Conservation (phyloP, 1,139 yeast genomes). For the Candida sp. region DNA sequence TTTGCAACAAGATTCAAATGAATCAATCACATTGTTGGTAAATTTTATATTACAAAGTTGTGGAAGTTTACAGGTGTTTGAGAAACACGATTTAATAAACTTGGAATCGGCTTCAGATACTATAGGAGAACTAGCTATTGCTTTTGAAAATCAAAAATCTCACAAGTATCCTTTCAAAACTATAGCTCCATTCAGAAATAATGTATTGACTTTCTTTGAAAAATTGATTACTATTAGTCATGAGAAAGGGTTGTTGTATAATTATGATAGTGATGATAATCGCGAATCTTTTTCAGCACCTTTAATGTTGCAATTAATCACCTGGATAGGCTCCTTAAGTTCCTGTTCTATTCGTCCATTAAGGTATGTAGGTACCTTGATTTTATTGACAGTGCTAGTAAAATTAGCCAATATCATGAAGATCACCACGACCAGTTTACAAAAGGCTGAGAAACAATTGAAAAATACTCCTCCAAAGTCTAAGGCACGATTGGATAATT, state of each 20-base stretch:
- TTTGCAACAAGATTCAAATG: constrained; percentile 37
- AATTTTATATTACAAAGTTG: constrained; percentile 68
- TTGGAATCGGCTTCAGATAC: constrained; percentile 76
- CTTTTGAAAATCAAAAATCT: constrained; percentile 58
- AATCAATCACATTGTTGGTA: constrained; percentile 51
- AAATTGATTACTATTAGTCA: constrained; percentile 52
- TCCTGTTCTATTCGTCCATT: constrained; percentile 70
- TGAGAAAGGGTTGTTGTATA: constrained; percentile 63
- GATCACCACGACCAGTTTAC: constrained; percentile 38
- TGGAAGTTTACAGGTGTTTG: constrained; percentile 67
- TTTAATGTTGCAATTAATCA: constrained; percentile 56
- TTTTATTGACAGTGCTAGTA: constrained; percentile 59
- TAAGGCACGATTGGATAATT: constrained; percentile 33
- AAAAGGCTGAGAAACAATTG: constrained; percentile 44
- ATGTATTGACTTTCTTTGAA: constrained; percentile 54
- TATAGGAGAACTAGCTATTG: constrained; percentile 64
- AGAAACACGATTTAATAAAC: constrained; percentile 74
- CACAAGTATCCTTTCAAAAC: constrained; percentile 66
- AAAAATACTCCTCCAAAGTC: constrained; percentile 18
- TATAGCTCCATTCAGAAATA: constrained; percentile 42
- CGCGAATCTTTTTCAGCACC: constrained; percentile 24
- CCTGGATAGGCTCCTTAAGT: constrained; percentile 77
- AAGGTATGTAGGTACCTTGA: constrained; percentile 63
- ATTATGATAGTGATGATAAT: constrained; percentile 8
- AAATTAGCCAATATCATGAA: constrained; percentile 52